Base-by-base conservation (phyloP, 257 asterid species). In the Thymus mandschuricus region DNA sequence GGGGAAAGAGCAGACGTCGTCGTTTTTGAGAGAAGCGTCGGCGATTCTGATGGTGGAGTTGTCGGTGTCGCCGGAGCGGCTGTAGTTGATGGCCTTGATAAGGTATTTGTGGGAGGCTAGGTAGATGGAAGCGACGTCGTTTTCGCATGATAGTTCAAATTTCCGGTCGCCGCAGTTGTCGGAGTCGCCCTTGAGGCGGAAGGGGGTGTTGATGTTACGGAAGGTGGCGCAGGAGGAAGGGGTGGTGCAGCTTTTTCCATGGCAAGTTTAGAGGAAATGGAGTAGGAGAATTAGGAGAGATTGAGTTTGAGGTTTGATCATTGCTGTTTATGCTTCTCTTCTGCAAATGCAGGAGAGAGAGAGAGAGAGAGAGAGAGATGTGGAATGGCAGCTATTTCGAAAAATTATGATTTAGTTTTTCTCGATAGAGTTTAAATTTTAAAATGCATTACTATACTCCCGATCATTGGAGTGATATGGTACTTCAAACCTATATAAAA, bases 141-240 rank as follows among this genome's bases (percentile, higher is more conserved):
- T 71, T 57, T 52, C 62, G 13, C 90, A 85, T 6, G 31, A 64
- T 11, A 80, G 68, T 75, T 80, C 78, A 5, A 55, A 85, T 15
- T 10, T 65, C 10, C 63, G 35, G 35, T 76, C 15, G 11, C 96
- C 91, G 61, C 92, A 86, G 60, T 73, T 3, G 6, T 13, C 3
- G 0, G 87, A 86, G 66, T 80, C 86, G 4, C 58, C 51, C 49
- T 71, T 81, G 48, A 89, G 75, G 8, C 89, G 66, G 27, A 80
- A 82, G 15, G 86, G 86, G 64, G 31, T 65, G 66, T 72, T 75
- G 15, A 81, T 81, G 40, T 66, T 66, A 1, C 3, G 79, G 51
- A 85, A 60, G 34, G 51, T 46, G 40, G 85, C 86, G 13, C 87
- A 85, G 21, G 21, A 35, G 10, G 83, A 41, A 61, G 89, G 78